Percentiles rank a stretch among this genome's conserved stretches.
These are phyloP conservation scores for Dalbergia cochinchinensis DNA, from an alignment of 306 rosid species.

Conservation along the genomic window DNA sequence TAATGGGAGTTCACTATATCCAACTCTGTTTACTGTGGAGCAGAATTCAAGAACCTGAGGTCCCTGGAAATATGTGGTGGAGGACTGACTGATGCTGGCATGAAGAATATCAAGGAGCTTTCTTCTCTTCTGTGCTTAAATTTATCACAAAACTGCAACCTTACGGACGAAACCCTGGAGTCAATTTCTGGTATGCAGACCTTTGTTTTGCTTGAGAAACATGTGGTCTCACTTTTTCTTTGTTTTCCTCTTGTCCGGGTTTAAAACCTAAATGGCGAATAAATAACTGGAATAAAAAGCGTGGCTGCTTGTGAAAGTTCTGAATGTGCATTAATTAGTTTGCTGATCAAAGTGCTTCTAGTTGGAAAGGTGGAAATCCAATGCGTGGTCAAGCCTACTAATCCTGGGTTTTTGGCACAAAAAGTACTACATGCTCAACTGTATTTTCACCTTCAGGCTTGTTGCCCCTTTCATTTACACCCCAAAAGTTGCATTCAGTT, in stretches of 20 bases:
- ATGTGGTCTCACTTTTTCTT: background rate
- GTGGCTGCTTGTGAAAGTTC: no score
- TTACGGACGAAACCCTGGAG: constrained; percentile 87
- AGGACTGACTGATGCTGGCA: constrained; percentile 91
- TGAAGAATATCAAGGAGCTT: constrained; percentile 83
- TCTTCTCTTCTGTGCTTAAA: constrained; percentile 81
- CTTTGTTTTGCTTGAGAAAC: constrained; percentile 25
- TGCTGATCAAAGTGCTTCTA: background rate
- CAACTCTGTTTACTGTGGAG: constrained; percentile 27
- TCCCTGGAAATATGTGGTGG: constrained; percentile 97
- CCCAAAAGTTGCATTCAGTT: background rate
- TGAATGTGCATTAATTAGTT: no score
- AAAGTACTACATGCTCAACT: no score
- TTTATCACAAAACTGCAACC: constrained; percentile 89
- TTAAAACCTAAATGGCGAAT: constrained; percentile 17
- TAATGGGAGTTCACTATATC: constrained; percentile 15
- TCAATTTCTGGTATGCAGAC: constrained; percentile 72
- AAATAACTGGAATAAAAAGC: background rate
- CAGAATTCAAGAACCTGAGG: constrained; percentile 88
- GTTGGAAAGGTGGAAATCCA: constrained; percentile 3
- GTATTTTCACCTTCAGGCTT: background rate
- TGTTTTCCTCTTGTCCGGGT: constrained; percentile 15
- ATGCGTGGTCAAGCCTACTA: background rate
- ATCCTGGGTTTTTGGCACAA: background rate
- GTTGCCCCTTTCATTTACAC: background rate